Percentiles rank a stretch among this genome's conserved stretches.
These are phyloP conservation scores for Melocanna baccifera DNA, from an alignment of 176 grass and related monocot species.

Conservation along the genomic window DNA sequence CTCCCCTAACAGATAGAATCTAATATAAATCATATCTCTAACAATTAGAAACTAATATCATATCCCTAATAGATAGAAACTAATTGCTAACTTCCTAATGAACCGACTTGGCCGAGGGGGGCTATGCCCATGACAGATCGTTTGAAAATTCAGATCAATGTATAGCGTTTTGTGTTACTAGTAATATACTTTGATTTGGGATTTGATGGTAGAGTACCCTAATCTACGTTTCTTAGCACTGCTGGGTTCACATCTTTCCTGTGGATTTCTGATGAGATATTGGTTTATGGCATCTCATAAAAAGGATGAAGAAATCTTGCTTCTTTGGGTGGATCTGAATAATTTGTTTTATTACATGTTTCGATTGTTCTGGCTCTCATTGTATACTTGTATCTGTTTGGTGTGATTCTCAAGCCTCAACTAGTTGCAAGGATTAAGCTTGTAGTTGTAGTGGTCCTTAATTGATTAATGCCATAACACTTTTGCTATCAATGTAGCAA, in stretches of 20 bases:
- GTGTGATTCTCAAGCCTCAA: neutral
- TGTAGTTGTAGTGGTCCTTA: neutral
- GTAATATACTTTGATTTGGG: neutral
- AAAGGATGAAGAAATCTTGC: neutral
- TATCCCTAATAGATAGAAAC: too few relatives aligned
- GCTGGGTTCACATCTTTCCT: neutral
- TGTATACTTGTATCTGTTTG: neutral
- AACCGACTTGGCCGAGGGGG: too few relatives aligned
- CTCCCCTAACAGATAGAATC: too few relatives aligned
- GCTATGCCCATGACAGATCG: too few relatives aligned
- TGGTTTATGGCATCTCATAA: neutral
- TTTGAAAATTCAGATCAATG: neutral
- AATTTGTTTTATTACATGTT: neutral
- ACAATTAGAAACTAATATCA: too few relatives aligned
- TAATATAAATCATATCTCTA: too few relatives aligned
- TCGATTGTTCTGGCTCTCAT: neutral
- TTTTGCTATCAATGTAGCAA: neutral
- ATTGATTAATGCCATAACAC: neutral
- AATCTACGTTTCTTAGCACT: neutral
- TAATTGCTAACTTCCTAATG: too few relatives aligned
- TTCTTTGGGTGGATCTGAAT: neutral
- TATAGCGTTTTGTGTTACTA: neutral
- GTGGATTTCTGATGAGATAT: neutral
- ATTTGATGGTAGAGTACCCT: neutral
- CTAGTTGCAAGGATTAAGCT: neutral